Base-by-base conservation (phyloP, 139 green algal species). In the Gonium pectorale region DNA sequence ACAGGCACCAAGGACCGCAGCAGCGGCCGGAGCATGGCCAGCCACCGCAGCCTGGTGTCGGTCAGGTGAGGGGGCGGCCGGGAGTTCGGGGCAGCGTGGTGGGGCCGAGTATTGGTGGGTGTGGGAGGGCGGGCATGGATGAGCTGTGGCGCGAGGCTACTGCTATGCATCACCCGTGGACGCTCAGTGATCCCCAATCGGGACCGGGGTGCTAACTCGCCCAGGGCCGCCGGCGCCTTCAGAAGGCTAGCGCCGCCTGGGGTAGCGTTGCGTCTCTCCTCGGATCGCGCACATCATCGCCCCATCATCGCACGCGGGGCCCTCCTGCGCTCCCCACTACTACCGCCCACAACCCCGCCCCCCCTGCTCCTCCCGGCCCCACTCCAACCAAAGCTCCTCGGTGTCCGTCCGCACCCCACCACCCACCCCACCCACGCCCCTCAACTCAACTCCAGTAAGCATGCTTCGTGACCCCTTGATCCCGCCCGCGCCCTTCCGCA, bases 21-120 rank as follows among this genome's bases (percentile, higher is more conserved):
- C 74, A 81, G 74, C 27, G 56, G 74, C 27, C 56, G 56, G 13
- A 71, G 56, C 40, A 5, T 81, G 27, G 56, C 74, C 38, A 81
- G 74, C 56, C 59, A 69, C 56, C 40, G 17, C 38, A 71, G 56
- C 74, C 38, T 81, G 27, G 17, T 52, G 31, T 67, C 33, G 13
- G 13, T 80, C 5, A 52, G 52, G 72, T 80, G 51, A 67, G 71
- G 19, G 8, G 31, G 3, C 31, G 8, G 26, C 15, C 11, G 21
- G 54, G 15, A 27, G 56, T n/a, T n/a, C 26, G 2, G 11, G 11
- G 26, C 26, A 17, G 56, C 3, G 56, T 26, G 56, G 11, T 64
- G 56, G 21, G n/a, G 54, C 9, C 21, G 21, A 29, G 59, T 6
- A 6, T 13, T n/a, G n/a, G n/a, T n/a, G 63, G 33, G 15, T 29